phyloP scores from a whole-genome alignment of 176 grass and related monocot species.

The Typha latifolia region DNA sequence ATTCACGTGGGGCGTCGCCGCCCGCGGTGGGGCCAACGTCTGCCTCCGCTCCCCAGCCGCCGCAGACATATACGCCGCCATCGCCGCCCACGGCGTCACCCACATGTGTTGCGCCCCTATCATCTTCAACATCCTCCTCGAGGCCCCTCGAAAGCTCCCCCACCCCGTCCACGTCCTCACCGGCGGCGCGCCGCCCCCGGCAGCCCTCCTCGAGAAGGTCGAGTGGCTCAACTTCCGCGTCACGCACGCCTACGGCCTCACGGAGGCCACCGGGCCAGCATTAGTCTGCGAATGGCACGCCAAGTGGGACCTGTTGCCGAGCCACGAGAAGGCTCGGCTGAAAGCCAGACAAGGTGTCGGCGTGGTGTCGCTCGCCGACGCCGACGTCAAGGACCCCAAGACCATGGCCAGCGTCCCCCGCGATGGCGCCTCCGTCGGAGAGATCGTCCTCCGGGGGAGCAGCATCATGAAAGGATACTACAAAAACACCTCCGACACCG shows the following conservation, averaged over 20 bases:
- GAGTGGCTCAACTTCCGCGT: slow-evolving; percentile 38
- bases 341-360: slow-evolving; percentile 56
- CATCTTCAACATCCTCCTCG: slow-evolving; percentile 44
- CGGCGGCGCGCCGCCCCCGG: slow-evolving; percentile 45
- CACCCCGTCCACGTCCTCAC: slow-evolving; percentile 32
- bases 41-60: slow-evolving; percentile 34
- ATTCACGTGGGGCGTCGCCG: slow-evolving; percentile 63
- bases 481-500: slow-evolving; percentile 39
- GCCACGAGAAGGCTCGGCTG: slow-evolving; percentile 11
- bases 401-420: slow-evolving; percentile 44
- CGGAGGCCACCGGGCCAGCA: slow-evolving; percentile 43
- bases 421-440: slow-evolving; percentile 34
- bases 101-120: slow-evolving; percentile 64
- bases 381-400: slow-evolving; percentile 36
- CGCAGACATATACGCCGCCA: slow-evolving; percentile 33
- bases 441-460: slow-evolving; percentile 52
- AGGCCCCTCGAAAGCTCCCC: slow-evolving; percentile 11
- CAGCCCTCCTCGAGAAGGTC: slow-evolving; percentile 31
- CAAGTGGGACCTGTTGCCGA: slow-evolving; percentile 31
- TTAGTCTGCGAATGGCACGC: slow-evolving; percentile 58
- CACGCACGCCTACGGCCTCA: slow-evolving; percentile 53
- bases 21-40: slow-evolving; percentile 49
- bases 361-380: slow-evolving; percentile 32
- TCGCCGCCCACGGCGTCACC: slow-evolving; percentile 35
- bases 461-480: slow-evolving; percentile 64